Conservation (phyloP, 441 rosid species). For the Erodium moschatum region DNA sequence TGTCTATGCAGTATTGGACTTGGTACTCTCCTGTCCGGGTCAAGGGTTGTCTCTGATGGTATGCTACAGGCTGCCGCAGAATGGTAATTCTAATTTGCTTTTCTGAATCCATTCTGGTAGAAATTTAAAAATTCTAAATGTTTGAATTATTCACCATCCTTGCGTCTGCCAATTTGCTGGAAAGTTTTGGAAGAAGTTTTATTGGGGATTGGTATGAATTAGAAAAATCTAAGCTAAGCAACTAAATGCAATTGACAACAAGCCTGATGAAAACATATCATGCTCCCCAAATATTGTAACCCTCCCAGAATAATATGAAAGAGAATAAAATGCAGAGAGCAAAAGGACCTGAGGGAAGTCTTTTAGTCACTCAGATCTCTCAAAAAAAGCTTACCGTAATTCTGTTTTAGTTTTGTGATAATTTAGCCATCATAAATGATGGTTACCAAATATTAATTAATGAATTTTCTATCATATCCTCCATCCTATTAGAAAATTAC, state of each 20-base stretch:
- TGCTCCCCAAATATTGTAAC: too few species aligned
- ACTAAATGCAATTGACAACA: background rate
- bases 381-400: background rate
- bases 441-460: background rate
- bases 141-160: constrained; percentile 7
- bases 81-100: constrained; percentile 42
- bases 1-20: constrained; percentile 73
- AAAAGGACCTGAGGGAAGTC: background rate
- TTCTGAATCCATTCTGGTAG: constrained; percentile 10
- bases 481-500: background rate
- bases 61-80: constrained; percentile 99
- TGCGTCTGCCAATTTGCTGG: background rate
- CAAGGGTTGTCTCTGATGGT: constrained; percentile 81
- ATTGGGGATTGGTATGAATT: background rate
- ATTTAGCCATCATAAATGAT: background rate
- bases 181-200: background rate
- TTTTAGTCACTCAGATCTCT: background rate
- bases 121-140: background rate
- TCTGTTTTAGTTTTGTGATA: background rate
- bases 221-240: background rate
- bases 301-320: background rate
- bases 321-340: background rate
- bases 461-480: background rate
- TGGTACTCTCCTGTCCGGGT: constrained; percentile 90
- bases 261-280: background rate